Percentiles rank a stretch among this genome's conserved stretches.
Conservation (phyloP, 345 rosid genomes). For the Boechera retrofracta region DNA sequence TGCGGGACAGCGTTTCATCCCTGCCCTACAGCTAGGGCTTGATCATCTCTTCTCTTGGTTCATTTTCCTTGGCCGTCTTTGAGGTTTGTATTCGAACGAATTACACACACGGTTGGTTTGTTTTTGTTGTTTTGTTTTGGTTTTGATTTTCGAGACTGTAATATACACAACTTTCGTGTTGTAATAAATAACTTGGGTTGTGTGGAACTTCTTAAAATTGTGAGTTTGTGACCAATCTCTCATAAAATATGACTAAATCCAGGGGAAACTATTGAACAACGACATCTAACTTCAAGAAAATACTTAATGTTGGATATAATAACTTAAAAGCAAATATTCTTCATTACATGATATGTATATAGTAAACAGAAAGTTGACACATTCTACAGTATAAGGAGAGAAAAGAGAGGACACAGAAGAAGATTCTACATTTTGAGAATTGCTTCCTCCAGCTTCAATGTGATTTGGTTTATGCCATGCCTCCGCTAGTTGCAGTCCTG, state of each 20-base stretch:
- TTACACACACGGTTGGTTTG: conserved; percentile 30
- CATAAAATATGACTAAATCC: background rate
- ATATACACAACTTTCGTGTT: conserved; percentile 27
- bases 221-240: background rate
- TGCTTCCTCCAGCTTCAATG: conserved; percentile 26
- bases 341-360: conserved; percentile 1
- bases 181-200: conserved; percentile 34
- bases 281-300: background rate
- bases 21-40: conserved; percentile 70
- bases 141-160: conserved; percentile 35
- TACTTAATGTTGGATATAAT: background rate
- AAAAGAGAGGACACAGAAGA: background rate
- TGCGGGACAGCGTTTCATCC: conserved; percentile 93
- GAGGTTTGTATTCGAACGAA: conserved; percentile 22
- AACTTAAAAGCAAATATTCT: conserved; percentile 12
- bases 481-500: conserved; percentile 84
- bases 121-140: conserved; percentile 32
- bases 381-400: conserved; percentile 10
- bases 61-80: background rate
- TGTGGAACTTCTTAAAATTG: background rate
- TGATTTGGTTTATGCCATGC: conserved; percentile 54
- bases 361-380: background rate
- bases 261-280: background rate
- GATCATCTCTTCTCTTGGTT: conserved; percentile 38
- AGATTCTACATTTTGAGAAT: conserved; percentile 6